Conservation (phyloP, 2,329 filamentous ascomycete species). For the Volutella citrinella region DNA sequence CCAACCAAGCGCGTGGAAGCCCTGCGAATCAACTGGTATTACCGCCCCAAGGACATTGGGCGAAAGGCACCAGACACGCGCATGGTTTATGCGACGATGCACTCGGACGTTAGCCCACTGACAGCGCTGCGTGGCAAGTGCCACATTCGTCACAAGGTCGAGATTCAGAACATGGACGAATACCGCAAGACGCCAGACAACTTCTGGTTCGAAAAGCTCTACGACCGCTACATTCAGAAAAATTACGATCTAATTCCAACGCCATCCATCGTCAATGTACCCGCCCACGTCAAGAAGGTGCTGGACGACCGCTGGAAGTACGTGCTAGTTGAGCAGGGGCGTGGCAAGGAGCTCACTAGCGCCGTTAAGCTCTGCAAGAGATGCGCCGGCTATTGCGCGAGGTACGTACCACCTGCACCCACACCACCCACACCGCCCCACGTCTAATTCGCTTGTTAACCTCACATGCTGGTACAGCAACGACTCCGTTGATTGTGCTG, state of each 20-base stretch:
- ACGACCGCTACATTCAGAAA: slow-evolving; percentile 96
- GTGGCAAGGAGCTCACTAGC: slow-evolving; percentile 92
- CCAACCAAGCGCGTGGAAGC: slow-evolving; percentile 73
- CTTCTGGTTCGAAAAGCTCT: slow-evolving; percentile 97
- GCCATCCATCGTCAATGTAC: slow-evolving; percentile 90
- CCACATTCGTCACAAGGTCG: slow-evolving; percentile 80
- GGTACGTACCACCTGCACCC: slow-evolving; percentile 53
- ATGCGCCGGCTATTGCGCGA: slow-evolving; percentile 87
- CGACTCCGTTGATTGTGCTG: slow-evolving; percentile 95
- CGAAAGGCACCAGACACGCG: slow-evolving; percentile 89
- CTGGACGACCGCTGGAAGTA: slow-evolving; percentile 96
- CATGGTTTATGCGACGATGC: slow-evolving; percentile 94
- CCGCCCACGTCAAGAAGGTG: slow-evolving; percentile 90
- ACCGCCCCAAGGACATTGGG: slow-evolving; percentile 92
- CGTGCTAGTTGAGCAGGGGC: slow-evolving; percentile 89
- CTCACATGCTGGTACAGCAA: slow-evolving; percentile 51
- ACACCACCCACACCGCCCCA: too few relatives aligned
- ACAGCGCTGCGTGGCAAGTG: slow-evolving; percentile 93
- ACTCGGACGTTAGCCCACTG: slow-evolving; percentile 92
- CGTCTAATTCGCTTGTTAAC: slow-evolving; percentile 18
- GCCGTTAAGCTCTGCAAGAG: slow-evolving; percentile 95
- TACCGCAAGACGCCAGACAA: slow-evolving; percentile 82
- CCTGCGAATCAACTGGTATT: slow-evolving; percentile 96
- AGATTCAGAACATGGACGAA: slow-evolving; percentile 77
- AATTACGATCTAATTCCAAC: slow-evolving; percentile 97